Evolutionary conservation across 176 grass and related monocot genomes (phyloP), one percentile per base, ranked within the genome.

Genomic region (Triticum urartu): DNA sequence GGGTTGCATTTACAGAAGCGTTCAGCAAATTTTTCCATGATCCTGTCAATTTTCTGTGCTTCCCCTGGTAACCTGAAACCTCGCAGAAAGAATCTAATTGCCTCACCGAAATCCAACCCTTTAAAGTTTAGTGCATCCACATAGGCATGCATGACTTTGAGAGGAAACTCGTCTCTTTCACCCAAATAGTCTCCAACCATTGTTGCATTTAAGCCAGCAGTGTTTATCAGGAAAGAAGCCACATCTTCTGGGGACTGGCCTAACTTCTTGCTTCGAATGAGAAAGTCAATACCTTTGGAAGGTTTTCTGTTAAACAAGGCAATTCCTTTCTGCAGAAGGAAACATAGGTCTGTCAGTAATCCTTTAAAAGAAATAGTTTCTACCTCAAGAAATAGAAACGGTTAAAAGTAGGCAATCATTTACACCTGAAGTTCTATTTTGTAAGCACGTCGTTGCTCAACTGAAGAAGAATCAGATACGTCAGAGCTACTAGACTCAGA

Each of bases 1-100:
- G 94, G 94, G 69, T 90, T 96, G 85, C 97, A 96, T 92, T 96
- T 98, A 66, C 97, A 96, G 61, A 92, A 98, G 78, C 94, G 85
- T 86, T 98, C 94, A 73, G 94, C 97, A 88, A 98, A 95, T 59
- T 98, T 98, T 87, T 98, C 97, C 97, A 98, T 98, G 76, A 98
- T 94, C 36, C 94, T 92, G 59, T 98, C 97, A 91, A 96, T 98
- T 89, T 98, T 98, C 84, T 95, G 97, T 89, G 97, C 94, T 92
- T 98, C 97, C 83, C 94, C 97, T 64, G 97, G 97, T 65, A 98
- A 86, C 45, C 90, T 94, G 82, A 98, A 98, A 86, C 94, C 94
- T 90, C 86, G 90, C 66, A 98, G 91, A 88, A 95, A 95, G 77
- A 90, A 94, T 56, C 94, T 95, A 80, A 95, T 98, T 33, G 97